These are phyloP conservation scores for Coemansia furcata DNA, from an alignment of 192 early-diverging fungal genomes.

Conservation along the genomic window DNA sequence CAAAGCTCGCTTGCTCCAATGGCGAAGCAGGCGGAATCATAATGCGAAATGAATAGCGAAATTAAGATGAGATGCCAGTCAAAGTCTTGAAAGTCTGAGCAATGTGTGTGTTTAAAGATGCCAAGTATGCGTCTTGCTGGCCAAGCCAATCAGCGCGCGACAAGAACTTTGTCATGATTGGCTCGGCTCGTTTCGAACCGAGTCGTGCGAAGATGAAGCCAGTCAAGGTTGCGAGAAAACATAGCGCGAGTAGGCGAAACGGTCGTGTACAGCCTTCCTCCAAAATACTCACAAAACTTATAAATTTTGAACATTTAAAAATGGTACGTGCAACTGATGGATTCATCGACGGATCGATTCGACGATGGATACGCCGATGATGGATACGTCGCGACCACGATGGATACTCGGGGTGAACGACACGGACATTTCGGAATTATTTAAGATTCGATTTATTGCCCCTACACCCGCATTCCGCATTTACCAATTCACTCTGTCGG, in stretches of 20 bases:
- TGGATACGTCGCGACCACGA: background rate
- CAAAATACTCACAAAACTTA: background rate
- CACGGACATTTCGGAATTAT: background rate
- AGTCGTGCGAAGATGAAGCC: background rate
- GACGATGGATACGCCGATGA: slow-evolving; percentile 4
- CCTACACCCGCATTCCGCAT: background rate
- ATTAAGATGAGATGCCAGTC: background rate
- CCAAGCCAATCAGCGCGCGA: background rate
- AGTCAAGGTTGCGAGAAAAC: background rate
- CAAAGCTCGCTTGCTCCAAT: slow-evolving; percentile 4
- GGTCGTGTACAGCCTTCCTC: background rate
- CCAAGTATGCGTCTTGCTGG: background rate
- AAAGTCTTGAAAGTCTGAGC: background rate
- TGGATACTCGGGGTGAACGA: background rate
- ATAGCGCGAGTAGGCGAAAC: background rate
- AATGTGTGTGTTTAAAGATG: background rate
- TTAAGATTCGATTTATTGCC: background rate
- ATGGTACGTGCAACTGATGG: background rate
- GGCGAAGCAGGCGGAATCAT: background rate
- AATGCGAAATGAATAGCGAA: background rate
- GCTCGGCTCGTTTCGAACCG: background rate
- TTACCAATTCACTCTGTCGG: background rate
- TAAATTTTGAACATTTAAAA: background rate
- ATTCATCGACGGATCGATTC: background rate
- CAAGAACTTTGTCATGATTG: background rate